Evolutionary conservation across 441 rosid species (phyloP).

Genomic region (Eruca vesicaria): DNA sequence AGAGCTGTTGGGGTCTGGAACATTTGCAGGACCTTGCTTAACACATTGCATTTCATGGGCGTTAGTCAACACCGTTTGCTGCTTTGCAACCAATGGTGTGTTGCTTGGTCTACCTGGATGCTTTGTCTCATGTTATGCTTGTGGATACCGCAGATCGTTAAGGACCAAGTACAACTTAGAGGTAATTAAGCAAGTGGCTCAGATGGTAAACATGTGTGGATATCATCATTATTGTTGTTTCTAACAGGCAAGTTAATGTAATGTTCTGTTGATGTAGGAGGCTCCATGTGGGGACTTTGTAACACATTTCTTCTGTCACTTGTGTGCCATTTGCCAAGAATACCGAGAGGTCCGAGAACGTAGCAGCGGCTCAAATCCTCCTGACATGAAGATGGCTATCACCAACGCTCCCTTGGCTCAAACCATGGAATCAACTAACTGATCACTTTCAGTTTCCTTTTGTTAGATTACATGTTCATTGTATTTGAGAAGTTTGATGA

Average conservation of each 20-base stretch:
- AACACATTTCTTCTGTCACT: conserved; percentile 88
- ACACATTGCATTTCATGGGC: conserved; percentile 78
- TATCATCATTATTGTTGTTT: not conserved
- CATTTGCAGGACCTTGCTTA: conserved; percentile 72
- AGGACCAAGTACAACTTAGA: conserved; percentile 72
- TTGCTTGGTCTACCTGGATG: conserved; percentile 86
- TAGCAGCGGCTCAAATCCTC: conserved; percentile 41
- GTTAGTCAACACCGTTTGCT: conserved; percentile 65
- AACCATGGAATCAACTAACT: conserved; percentile 54
- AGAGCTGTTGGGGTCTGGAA: conserved; percentile 84
- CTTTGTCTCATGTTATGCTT: conserved; percentile 83
- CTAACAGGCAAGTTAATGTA: conserved; percentile 10
- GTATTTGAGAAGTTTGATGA: conserved; percentile 8
- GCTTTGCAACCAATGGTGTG: conserved; percentile 69
- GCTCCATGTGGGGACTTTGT: conserved; percentile 84
- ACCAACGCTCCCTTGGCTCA: conserved; percentile 69
- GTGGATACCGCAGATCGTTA: conserved; percentile 75
- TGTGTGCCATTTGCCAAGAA: conserved; percentile 93
- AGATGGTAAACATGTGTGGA: not conserved
- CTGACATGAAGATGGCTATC: conserved; percentile 45
- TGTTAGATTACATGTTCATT: not conserved
- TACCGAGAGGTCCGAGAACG: conserved; percentile 77
- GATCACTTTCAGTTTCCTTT: conserved; percentile 10
- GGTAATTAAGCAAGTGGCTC: conserved; percentile 44
- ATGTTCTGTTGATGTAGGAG: conserved; percentile 53